These are phyloP conservation scores for Cryptomeria japonica DNA, from an alignment of 75 land plant species.

Conservation along the genomic window DNA sequence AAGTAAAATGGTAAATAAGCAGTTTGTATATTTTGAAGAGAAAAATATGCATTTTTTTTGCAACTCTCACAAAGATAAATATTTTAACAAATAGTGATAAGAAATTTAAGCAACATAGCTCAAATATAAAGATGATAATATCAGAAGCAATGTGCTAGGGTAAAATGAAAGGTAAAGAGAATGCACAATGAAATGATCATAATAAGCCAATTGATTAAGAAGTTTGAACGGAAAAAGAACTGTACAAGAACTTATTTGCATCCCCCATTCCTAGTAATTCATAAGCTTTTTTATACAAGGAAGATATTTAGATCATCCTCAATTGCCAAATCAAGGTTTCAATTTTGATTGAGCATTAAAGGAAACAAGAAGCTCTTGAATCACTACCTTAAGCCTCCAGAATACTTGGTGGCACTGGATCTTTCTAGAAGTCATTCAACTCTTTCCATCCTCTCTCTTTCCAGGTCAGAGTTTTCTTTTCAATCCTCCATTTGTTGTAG, in stretches of 20 bases:
- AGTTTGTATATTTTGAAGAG: neutral
- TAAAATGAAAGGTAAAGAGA: neutral
- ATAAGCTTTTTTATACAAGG: neutral
- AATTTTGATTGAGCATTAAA: too few species aligned
- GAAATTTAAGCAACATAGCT: neutral
- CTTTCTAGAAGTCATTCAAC: neutral
- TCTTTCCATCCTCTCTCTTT: neutral
- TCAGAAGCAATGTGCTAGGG: neutral
- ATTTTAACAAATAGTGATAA: neutral
- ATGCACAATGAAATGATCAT: neutral
- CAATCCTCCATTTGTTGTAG: neutral
- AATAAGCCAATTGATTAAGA: neutral
- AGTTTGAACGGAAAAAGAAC: neutral
- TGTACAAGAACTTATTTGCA: neutral
- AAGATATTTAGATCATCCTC: neutral
- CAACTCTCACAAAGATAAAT: neutral
- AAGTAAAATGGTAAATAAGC: neutral
- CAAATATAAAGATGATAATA: neutral
- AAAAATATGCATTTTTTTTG: neutral
- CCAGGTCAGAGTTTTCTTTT: neutral
- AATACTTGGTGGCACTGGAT: too few species aligned
- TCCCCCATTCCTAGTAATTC: neutral
- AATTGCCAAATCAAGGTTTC: neutral
- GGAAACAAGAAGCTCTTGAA: too few species aligned
- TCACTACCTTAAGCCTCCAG: too few species aligned